phyloP scores from a whole-genome alignment of 1,284 basidiomycete genomes.

The Malassezia globosa region DNA sequence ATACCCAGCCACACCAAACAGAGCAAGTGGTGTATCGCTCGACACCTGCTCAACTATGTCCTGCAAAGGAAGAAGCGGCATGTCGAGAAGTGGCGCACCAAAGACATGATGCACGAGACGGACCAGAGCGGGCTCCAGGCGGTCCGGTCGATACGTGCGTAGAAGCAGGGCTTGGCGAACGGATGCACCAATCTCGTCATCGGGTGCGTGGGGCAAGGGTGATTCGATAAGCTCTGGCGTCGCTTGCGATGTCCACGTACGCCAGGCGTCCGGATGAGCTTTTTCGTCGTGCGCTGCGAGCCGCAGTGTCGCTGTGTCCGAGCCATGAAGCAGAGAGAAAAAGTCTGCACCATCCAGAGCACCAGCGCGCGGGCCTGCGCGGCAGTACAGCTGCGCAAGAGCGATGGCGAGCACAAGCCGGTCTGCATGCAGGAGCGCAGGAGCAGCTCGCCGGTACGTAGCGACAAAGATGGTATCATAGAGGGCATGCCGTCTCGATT shows the following conservation, averaged over 20 bases:
- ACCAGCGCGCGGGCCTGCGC: conserved; percentile 46
- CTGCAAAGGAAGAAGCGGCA: conserved; percentile 18
- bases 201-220: conserved; percentile 57
- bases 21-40: conserved; percentile 33
- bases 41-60: conserved; percentile 34
- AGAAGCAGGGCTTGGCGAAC: conserved; percentile 65
- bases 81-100: conserved; percentile 60
- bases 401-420: conserved; percentile 81
- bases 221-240: conserved; percentile 58
- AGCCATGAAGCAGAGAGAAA: conserved; percentile 78
- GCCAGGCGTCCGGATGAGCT: conserved; percentile 63
- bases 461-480: conserved; percentile 80
- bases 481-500: conserved; percentile 60
- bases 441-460: conserved; percentile 77
- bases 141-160: conserved; percentile 81
- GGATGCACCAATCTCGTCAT: conserved; percentile 29
- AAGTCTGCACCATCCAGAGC: conserved; percentile 66
- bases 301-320: conserved; percentile 55
- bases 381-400: conserved; percentile 77
- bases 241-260: conserved; percentile 59
- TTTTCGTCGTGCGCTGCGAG: conserved; percentile 26
- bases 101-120: conserved; percentile 66
- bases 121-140: conserved; percentile 67
- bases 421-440: conserved; percentile 80
- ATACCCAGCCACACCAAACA: conserved; percentile 43